Conservation (phyloP, 345 rosid species). For the Linum trigynum region DNA sequence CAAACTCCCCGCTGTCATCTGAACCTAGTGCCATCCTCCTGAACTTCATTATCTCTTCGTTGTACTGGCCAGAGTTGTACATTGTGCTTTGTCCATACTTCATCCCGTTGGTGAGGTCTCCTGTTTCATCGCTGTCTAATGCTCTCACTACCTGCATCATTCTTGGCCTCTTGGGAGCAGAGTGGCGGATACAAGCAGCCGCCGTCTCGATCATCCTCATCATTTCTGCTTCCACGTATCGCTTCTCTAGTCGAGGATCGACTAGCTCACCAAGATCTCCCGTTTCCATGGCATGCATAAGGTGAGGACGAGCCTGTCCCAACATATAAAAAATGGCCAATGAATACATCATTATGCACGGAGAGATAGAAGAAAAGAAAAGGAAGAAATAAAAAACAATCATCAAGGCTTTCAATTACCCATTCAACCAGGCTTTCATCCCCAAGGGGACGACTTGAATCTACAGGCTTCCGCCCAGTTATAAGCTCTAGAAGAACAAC, state of each 20-base stretch:
- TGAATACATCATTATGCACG: no score
- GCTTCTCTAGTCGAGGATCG: slow-evolving; percentile 61
- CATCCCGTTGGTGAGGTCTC: slow-evolving; percentile 70
- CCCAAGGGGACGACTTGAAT: slow-evolving; percentile 73
- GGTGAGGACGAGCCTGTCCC: slow-evolving; percentile 72
- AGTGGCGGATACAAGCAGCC: slow-evolving; percentile 91
- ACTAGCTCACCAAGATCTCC: slow-evolving; percentile 57
- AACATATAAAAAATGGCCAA: neutral
- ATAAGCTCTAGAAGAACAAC: slow-evolving; percentile 93
- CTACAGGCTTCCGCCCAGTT: slow-evolving; percentile 91
- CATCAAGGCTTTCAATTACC: slow-evolving; percentile 33
- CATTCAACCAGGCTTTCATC: slow-evolving; percentile 98
- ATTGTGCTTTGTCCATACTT: slow-evolving; percentile 64
- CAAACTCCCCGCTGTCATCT: slow-evolving; percentile 43
- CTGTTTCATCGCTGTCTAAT: slow-evolving; percentile 62
- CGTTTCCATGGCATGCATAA: slow-evolving; percentile 61
- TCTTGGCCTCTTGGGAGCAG: slow-evolving; percentile 83
- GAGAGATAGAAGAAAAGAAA: no score
- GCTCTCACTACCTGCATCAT: slow-evolving; percentile 93
- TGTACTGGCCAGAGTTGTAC: slow-evolving; percentile 72
- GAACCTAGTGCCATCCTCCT: slow-evolving; percentile 61
- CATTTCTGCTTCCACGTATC: slow-evolving; percentile 63
- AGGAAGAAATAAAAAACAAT: no score
- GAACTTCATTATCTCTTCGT: slow-evolving; percentile 48
- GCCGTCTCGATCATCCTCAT: slow-evolving; percentile 84